phyloP scores from a whole-genome alignment of 1,139 yeast species.

The Pneumocystis carinii region DNA sequence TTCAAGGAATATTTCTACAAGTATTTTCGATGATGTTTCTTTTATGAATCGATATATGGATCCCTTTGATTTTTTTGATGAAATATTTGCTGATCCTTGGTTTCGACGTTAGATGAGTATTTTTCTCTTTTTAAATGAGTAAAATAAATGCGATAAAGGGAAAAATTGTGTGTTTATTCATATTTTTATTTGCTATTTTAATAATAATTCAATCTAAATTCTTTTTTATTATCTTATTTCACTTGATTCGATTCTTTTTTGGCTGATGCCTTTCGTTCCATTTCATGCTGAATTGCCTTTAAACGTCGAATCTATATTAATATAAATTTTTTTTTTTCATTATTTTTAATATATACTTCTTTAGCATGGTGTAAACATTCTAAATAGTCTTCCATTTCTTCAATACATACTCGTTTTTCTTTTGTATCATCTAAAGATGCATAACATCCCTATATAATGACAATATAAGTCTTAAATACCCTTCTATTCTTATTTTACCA shows the following conservation, averaged over 20 bases:
- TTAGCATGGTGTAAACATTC: conserved; percentile 37
- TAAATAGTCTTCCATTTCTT: conserved; percentile 31
- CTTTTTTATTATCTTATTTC: too few species aligned
- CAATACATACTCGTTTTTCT: conserved; percentile 25
- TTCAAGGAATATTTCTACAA: neutral
- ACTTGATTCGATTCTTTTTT: neutral
- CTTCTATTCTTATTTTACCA: conserved; percentile 2
- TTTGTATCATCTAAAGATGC: neutral
- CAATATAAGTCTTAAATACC: too few species aligned
- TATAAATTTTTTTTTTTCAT: too few species aligned
- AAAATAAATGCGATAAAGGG: too few species aligned
- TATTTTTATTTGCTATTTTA: neutral
- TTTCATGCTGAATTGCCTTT: neutral
- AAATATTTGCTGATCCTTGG: neutral
- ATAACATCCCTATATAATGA: neutral
- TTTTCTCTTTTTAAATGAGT: neutral
- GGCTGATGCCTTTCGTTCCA: neutral
- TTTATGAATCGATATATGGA: neutral
- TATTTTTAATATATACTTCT: conserved; percentile 21
- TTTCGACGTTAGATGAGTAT: neutral
- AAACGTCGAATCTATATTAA: neutral
- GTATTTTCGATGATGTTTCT: neutral
- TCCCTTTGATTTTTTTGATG: neutral
- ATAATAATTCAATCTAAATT: too few species aligned
- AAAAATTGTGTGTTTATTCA: too few species aligned